Evolutionary conservation across 2,329 filamentous ascomycete genomes (phyloP), one percentile per base, ranked within the genome.

Genomic region (Aaosphaeria pasadenensis): DNA sequence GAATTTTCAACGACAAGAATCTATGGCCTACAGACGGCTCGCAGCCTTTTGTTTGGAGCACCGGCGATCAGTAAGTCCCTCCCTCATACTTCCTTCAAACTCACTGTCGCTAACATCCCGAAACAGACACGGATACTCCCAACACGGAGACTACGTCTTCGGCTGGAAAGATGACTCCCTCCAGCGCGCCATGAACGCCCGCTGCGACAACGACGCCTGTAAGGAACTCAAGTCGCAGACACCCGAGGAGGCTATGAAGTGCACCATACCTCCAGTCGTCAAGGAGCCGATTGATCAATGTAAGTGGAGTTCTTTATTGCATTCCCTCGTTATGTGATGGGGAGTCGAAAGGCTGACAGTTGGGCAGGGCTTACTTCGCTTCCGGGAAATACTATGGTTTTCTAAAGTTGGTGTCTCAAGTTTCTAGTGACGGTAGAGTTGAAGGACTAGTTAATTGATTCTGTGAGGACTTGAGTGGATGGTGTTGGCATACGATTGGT

Each of bases 101-200:
- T 5, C 11, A 42, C 11, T 38, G 41, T 36, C 24, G 30, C 48
- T 51, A 43, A 55, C 9, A 45, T 17, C 9, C 46, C 35, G 28
- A 30, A 17, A 9, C 43, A 63, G 58, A 38, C 32, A 53, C n/a
- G 59, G 59, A 35, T 63, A 56, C 40, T 55, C 54, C 5, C 54
- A 62, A 42, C 60, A 65, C 42, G 60, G 61, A 13, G 62, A 66
- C 42, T 64, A 66, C 39, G 57, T 66, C 29, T 66, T 64, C 43
- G 61, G 61, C 6, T 64, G 62, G 61, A 57, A 66, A 53, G 60
- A 56, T 11, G 60, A 66, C 47, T 52, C 61, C 39, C 56, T 66
- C 4, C 62, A 66, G 48, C 50, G 60, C 9, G 60, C 60, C 5
- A 59, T 64, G 58, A 40, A 66, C 44, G 51, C 55, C 3, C 56